Evolutionary conservation across 1,284 basidiomycete genomes (phyloP).

Genomic region (Coriolopsis trogii): DNA sequence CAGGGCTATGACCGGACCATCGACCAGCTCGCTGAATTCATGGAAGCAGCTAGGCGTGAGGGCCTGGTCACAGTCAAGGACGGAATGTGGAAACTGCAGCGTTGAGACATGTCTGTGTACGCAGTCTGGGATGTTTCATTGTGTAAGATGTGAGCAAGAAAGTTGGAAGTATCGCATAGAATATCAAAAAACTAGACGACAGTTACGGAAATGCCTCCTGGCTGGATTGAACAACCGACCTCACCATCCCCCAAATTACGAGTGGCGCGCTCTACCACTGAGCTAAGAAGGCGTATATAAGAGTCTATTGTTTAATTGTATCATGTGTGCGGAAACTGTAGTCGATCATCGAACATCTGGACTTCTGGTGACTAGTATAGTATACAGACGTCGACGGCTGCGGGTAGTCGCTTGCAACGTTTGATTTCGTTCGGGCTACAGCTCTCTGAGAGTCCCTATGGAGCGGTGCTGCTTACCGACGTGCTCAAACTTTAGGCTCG

Average conservation of each 20-base stretch:
- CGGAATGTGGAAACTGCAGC: slow-evolving; percentile 72
- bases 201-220: slow-evolving; percentile 31
- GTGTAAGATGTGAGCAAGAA: too few relatives aligned
- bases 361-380: too few relatives aligned
- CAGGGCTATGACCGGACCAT: slow-evolving; percentile 77
- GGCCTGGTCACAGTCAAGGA: slow-evolving; percentile 73
- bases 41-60: slow-evolving; percentile 79
- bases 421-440: too few relatives aligned
- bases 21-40: slow-evolving; percentile 76
- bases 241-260: slow-evolving; percentile 42
- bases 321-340: not conserved
- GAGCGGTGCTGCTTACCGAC: too few relatives aligned
- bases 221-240: slow-evolving; percentile 52
- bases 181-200: not conserved
- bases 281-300: slow-evolving; percentile 34
- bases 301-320: not conserved
- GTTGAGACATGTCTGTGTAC: too few relatives aligned
- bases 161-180: too few relatives aligned
- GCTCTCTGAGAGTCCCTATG: too few relatives aligned
- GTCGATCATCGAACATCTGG: too few relatives aligned
- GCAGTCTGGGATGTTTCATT: too few relatives aligned
- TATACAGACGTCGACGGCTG: not conserved
- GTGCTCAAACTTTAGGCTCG: too few relatives aligned
- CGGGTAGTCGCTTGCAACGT: too few relatives aligned
- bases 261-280: slow-evolving; percentile 41